phyloP scores from a whole-genome alignment of 1,284 basidiomycete species.

The Ganoderma resinaceum region DNA sequence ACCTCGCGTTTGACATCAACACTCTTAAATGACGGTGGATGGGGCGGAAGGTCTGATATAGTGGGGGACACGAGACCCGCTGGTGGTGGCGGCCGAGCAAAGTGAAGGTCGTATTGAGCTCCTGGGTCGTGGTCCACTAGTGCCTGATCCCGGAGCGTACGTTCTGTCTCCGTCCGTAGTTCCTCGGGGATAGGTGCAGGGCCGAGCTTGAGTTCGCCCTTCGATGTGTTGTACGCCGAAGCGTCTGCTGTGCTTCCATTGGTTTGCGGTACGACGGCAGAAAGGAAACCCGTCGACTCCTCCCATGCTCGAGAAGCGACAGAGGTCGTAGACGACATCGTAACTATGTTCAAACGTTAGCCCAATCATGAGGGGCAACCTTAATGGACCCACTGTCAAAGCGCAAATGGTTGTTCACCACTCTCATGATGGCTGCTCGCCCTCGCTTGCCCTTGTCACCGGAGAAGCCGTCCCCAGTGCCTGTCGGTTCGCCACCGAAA shows the following conservation, averaged over 20 bases:
- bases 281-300: constrained; percentile 82
- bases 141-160: constrained; percentile 74
- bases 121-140: constrained; percentile 72
- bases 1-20: constrained; percentile 94
- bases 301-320: constrained; percentile 76
- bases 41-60: constrained; percentile 80
- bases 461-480: constrained; percentile 83
- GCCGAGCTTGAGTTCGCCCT: constrained; percentile 85
- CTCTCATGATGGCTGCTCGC: constrained; percentile 86
- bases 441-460: constrained; percentile 84
- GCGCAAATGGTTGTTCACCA: constrained; percentile 92
- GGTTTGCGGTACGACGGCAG: constrained; percentile 75
- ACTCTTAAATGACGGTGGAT: constrained; percentile 83
- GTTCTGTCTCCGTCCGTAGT: constrained; percentile 80
- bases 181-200: constrained; percentile 81
- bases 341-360: constrained; percentile 56
- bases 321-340: constrained; percentile 70
- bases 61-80: constrained; percentile 66
- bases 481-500: constrained; percentile 84
- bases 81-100: constrained; percentile 53
- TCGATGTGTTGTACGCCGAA: constrained; percentile 73
- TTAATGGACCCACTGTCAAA: constrained; percentile 80
- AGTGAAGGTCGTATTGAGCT: constrained; percentile 68
- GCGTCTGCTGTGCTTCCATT: constrained; percentile 48
- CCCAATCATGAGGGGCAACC: constrained; percentile 9